These are phyloP conservation scores for Cladosporium austrohemisphaericum DNA, from an alignment of 2,329 filamentous ascomycete species.

Conservation along the genomic window DNA sequence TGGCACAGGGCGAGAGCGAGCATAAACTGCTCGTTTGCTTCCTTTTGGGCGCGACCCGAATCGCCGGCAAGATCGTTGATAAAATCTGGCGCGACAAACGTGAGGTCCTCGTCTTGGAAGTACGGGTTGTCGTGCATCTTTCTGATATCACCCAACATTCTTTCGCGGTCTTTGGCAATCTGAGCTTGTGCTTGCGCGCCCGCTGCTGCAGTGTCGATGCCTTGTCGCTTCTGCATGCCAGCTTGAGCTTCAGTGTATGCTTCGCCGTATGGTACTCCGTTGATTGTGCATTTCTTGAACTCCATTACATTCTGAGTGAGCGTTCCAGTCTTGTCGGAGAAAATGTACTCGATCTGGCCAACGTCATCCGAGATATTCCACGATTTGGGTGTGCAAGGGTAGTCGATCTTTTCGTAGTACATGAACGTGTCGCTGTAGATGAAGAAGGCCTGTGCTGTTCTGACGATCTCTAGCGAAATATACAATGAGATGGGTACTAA, in stretches of 20 bases:
- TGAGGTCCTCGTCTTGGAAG: slow-evolving; percentile 81
- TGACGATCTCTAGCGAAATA: slow-evolving; percentile 93
- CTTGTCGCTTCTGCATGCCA: slow-evolving; percentile 89
- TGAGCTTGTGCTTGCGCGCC: slow-evolving; percentile 66
- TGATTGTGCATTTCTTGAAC: slow-evolving; percentile 97
- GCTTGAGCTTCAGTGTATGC: slow-evolving; percentile 96
- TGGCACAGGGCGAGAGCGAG: slow-evolving; percentile 92
- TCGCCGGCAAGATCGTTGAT: slow-evolving; percentile 76
- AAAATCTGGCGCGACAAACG: slow-evolving; percentile 88
- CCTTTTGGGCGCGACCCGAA: slow-evolving; percentile 70
- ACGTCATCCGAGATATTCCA: slow-evolving; percentile 99
- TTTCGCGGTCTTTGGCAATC: slow-evolving; percentile 72
- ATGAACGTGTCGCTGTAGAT: slow-evolving; percentile 95
- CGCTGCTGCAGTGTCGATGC: slow-evolving; percentile 81
- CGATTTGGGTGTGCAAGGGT: slow-evolving; percentile 92
- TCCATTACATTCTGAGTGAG: slow-evolving; percentile 95
- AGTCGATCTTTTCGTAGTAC: slow-evolving; percentile 94
- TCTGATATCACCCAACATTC: slow-evolving; percentile 69
- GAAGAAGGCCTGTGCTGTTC: slow-evolving; percentile 89
- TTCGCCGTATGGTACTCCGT: slow-evolving; percentile 93
- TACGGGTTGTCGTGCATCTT: slow-evolving; percentile 85
- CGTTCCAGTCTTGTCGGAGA: slow-evolving; percentile 90
- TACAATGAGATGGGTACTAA: slow-evolving; percentile 98
- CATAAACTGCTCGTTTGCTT: slow-evolving; percentile 87
- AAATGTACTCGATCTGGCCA: slow-evolving; percentile 98